Conservation (phyloP, 1,139 yeast genomes). For the Suzukiozyma palmioleophila region DNA sequence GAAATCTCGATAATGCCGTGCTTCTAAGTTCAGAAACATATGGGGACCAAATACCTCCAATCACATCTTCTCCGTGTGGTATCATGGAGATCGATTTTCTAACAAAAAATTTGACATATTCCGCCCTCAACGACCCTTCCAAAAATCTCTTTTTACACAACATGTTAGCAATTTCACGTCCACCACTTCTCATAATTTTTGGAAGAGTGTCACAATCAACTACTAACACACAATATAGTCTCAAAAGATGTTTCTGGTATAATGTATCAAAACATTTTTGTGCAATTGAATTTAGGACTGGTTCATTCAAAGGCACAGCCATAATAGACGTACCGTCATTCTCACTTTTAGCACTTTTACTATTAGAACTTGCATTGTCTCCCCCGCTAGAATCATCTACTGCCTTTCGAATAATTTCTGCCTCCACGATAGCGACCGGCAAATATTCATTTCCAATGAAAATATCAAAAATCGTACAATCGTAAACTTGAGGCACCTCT, state of each 20-base stretch:
- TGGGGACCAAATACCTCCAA: constrained; percentile 85
- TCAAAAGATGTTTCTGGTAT: constrained; percentile 64
- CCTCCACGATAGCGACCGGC: constrained; percentile 84
- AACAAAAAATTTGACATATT: constrained; percentile 76
- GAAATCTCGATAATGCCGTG: constrained; percentile 39
- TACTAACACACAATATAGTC: constrained; percentile 77
- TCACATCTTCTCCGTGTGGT: constrained; percentile 74
- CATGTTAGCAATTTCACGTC: constrained; percentile 90
- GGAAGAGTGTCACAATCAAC: constrained; percentile 84
- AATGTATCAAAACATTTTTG: constrained; percentile 69
- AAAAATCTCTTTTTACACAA: constrained; percentile 78
- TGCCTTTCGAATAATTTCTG: constrained; percentile 57
- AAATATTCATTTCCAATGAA: constrained; percentile 80
- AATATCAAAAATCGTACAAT: constrained; percentile 88
- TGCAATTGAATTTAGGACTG: constrained; percentile 67
- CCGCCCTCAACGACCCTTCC: constrained; percentile 71
- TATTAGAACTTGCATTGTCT: constrained; percentile 5
- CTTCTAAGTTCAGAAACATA: constrained; percentile 57
- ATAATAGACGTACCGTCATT: constrained; percentile 7
- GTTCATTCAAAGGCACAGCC: constrained; percentile 45
- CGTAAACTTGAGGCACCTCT: constrained; percentile 78
- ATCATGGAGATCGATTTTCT: constrained; percentile 62
- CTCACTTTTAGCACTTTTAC: constrained; percentile 7
- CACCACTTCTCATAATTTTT: constrained; percentile 76
- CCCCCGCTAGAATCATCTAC: constrained; percentile 22